Evolutionary conservation across 306 rosid genomes (phyloP), one percentile per base, ranked within the genome.

Genomic region (Casuarina cunninghamiana): DNA sequence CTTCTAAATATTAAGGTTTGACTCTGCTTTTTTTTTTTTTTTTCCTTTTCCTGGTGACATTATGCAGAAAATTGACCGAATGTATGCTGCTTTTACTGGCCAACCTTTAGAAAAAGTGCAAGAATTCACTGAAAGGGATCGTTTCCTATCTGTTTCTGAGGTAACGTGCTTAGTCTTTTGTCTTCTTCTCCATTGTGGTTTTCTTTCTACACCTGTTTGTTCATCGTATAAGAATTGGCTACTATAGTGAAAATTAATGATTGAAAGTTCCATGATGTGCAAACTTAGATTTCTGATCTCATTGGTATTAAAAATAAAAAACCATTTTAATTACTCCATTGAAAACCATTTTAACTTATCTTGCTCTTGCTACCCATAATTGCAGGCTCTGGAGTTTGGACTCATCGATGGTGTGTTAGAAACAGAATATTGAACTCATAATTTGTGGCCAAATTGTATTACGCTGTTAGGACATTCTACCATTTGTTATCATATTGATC

Each of bases 321-420:
- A 21, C 26, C 32, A 26, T 26, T 26, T 26, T 26, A 12, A 49
- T 21, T 41, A 38, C 19, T 43, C 61, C 39, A 43, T 61, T 71
- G 67, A 55, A 54, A 69, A 19, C 51, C 37, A 12, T 53, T 74
- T 1, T 71, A 46, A 9, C 15, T 10, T 48, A 38, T 41, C 55
- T 67, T 77, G 62, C 66, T 35, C 3, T 67, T 45, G 15, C 60
- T 73, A 19, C 51, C 74, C 75, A 49, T 46, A 17, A 60, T 70
- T 86, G 90, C 90, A 95, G 99, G 99, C 97, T 68, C 57, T 93
- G 89, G 99, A 95, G 78, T 90, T 93, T 77, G 99, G 99, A 71
- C 93, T 93, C 46, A 86, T 93, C 16, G 99, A 95, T 55, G 93
- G 97, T 51, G 88, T 91, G 65, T 82, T 95, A 79, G 99, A 93